Evolutionary conservation across 2,329 filamentous ascomycete genomes (phyloP), one percentile per base, ranked within the genome.

Genomic region (Macroventuria anomochaeta): DNA sequence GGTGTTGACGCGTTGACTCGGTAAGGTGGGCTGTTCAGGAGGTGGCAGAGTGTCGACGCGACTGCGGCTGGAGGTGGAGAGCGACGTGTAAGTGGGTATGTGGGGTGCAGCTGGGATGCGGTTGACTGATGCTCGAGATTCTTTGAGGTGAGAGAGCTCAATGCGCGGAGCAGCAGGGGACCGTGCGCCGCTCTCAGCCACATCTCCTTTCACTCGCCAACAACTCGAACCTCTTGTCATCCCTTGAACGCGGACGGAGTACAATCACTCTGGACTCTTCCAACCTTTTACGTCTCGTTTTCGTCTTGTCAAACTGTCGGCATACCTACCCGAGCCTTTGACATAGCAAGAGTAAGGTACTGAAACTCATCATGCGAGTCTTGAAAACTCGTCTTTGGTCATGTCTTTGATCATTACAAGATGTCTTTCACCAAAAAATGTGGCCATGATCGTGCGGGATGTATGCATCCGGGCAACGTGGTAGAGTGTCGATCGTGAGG

Each of bases 101-200:
- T 54, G 55, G 61, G 53, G 38, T 31, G 46, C 21, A 26, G 52
- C 46, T 46, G 41, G 46, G 52, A 39, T 52, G 59, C 38, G 53
- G 57, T 53, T 52, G 57, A 25, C 51, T 56, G 46, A 41, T 28
- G 37, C 21, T 51, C 28, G 53, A 62, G 50, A 53, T 65, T 64
- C 62, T 65, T 64, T 59, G 62, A 60, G 23, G 55, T 61, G 59
- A 61, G 44, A 56, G 50, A 48, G 46, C 51, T 39, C 44, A 25
- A 43, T 52, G 42, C 43, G 17, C 36, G 42, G n/a, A 34, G 44
- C 23, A 51, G 17, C 41, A 21, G 38, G 46, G 36, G 37, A 29
- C 28, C 32, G 25, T 51, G 49, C 58, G 59, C 59, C 62, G 58
- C 59, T 54, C 17, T 18, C 29, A 55, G 55, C 44, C 50, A 33